Evolutionary conservation across 1,284 basidiomycete genomes (phyloP).

Genomic region (Rhodotorula sp.): DNA sequence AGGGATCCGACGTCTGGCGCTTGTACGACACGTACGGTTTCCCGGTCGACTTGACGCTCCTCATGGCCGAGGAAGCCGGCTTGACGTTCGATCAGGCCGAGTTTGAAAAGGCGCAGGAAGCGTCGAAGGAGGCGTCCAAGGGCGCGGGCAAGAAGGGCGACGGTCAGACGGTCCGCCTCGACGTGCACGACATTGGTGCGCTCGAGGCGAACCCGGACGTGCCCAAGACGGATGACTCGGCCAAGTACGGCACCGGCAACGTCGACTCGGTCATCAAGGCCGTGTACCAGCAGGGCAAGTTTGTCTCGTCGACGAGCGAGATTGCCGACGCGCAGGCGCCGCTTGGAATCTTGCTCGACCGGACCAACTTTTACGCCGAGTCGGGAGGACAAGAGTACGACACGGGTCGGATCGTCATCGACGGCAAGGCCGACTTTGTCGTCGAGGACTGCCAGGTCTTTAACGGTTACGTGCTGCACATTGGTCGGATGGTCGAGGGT

Average conservation of each 20-base stretch:
- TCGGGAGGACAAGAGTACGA: slow-evolving; percentile 96
- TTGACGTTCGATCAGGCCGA: slow-evolving; percentile 82
- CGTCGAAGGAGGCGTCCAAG: slow-evolving; percentile 89
- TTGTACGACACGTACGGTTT: slow-evolving; percentile 99
- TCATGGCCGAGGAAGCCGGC: slow-evolving; percentile 95
- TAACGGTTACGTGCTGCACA: slow-evolving; percentile 84
- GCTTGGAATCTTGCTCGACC: slow-evolving; percentile 87
- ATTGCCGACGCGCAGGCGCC: slow-evolving; percentile 52
- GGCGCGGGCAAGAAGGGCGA: slow-evolving; percentile 65
- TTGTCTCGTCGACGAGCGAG: slow-evolving; percentile 65
- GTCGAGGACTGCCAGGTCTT: slow-evolving; percentile 88
- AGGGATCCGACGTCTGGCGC: slow-evolving; percentile 92
- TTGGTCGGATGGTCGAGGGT: slow-evolving; percentile 68
- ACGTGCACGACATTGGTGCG: slow-evolving; percentile 89
- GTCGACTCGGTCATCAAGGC: slow-evolving; percentile 74
- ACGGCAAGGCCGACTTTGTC: slow-evolving; percentile 86
- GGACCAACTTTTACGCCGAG: slow-evolving; percentile 97
- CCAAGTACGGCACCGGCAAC: slow-evolving; percentile 77
- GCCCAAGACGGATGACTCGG: slow-evolving; percentile 90
- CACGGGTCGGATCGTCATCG: slow-evolving; percentile 89
- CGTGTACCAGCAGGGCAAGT: slow-evolving; percentile 79
- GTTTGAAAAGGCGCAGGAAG: slow-evolving; percentile 84
- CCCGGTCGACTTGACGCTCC: slow-evolving; percentile 90
- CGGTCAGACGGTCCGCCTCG: slow-evolving; percentile 70
- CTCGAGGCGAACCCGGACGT: slow-evolving; percentile 76